These are phyloP conservation scores for Poa pratensis DNA, from an alignment of 176 grass and related monocot genomes.

Conservation along the genomic window DNA sequence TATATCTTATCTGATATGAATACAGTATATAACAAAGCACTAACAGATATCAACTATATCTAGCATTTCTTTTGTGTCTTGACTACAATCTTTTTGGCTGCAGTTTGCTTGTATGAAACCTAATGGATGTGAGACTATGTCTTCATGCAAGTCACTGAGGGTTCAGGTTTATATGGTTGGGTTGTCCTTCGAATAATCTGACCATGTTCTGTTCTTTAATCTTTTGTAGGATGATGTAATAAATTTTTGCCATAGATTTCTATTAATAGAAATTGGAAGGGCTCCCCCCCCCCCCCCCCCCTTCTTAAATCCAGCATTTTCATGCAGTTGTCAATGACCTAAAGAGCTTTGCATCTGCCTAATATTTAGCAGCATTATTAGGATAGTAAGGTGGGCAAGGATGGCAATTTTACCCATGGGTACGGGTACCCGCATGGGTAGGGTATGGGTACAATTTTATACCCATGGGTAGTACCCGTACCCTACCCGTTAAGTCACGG, in stretches of 20 bases:
- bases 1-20: background rate
- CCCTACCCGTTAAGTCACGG: too few relatives aligned
- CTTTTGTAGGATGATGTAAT: background rate
- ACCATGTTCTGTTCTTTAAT: background rate
- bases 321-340: background rate
- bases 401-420: too few relatives aligned
- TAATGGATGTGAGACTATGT: background rate
- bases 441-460: too few relatives aligned
- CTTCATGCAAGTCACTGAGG: background rate
- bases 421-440: too few relatives aligned
- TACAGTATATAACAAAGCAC: background rate
- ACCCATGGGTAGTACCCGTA: too few relatives aligned
- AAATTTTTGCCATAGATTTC: background rate
- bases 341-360: background rate
- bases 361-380: background rate
- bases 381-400: background rate
- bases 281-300: background rate
- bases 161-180: background rate
- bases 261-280: background rate
- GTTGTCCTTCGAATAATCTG: background rate
- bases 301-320: background rate
- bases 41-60: background rate
- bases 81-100: background rate
- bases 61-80: background rate
- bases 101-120: conserved; percentile 12